These are phyloP conservation scores for Rhynchospora tenuis DNA, from an alignment of 176 grass and related monocot species.

Conservation along the genomic window DNA sequence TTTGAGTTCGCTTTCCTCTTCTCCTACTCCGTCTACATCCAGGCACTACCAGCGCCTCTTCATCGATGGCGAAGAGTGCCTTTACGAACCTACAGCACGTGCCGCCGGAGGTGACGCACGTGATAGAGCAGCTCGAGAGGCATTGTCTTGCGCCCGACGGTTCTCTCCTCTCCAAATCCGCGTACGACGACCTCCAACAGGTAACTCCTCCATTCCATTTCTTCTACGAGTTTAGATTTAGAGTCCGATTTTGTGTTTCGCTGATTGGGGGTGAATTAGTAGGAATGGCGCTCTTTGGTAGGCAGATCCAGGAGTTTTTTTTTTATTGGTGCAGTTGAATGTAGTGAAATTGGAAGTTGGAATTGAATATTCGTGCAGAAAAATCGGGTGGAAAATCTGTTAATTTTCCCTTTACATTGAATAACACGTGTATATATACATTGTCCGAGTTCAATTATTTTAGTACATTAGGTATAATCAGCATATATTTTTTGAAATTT, in stretches of 20 bases:
- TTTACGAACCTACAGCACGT: conserved; percentile 46
- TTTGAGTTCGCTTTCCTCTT: background rate
- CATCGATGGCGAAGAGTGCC: conserved; percentile 61
- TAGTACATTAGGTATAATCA: background rate
- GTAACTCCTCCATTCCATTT: conserved; percentile 17
- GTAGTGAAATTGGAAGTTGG: background rate
- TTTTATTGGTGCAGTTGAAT: background rate
- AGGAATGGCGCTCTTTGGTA: background rate
- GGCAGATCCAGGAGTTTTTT: conserved; percentile 8
- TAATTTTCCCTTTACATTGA: background rate
- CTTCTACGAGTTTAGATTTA: background rate
- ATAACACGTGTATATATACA: background rate
- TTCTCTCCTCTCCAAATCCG: conserved; percentile 75
- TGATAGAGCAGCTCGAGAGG: conserved; percentile 83
- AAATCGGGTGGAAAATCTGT: background rate
- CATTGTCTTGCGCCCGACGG: conserved; percentile 89
- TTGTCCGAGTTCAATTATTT: background rate
- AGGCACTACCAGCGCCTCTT: background rate
- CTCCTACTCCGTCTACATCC: background rate
- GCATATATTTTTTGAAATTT: background rate
- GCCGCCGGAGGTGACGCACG: conserved; percentile 60
- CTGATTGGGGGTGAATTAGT: background rate
- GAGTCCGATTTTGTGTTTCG: background rate
- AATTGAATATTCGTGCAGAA: background rate
- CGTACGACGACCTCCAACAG: conserved; percentile 73